These are phyloP conservation scores for Lodderomyces pseudojiufengensis DNA, from an alignment of 1,139 yeast genomes.

Conservation along the genomic window DNA sequence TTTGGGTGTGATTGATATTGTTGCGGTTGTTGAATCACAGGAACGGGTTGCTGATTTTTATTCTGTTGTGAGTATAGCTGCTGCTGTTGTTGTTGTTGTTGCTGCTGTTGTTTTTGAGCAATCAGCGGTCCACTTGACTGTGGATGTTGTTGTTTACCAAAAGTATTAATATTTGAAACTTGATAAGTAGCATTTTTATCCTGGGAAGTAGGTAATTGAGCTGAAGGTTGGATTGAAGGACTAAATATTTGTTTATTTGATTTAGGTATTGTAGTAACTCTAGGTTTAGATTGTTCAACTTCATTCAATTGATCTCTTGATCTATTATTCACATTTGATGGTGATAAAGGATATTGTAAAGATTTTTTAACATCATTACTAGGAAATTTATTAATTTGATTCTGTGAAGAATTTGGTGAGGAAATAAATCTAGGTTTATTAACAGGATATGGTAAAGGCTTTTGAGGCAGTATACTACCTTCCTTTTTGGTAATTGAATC, in stretches of 20 bases:
- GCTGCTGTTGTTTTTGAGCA: conserved; percentile 18
- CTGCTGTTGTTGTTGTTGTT: not conserved
- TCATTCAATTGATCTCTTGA: conserved; percentile 6
- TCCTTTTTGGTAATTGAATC: conserved; percentile 8
- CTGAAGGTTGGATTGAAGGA: not conserved
- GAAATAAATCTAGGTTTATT: conserved; percentile 31
- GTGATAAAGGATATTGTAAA: conserved; percentile 15
- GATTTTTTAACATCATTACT: conserved; percentile 8
- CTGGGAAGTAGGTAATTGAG: too few relatives aligned
- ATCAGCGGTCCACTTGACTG: conserved; percentile 6
- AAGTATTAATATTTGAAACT: too few relatives aligned
- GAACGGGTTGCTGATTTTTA: conserved; percentile 4
- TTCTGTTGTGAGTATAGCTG: conserved; percentile 5
- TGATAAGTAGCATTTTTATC: too few relatives aligned
- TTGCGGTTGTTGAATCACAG: conserved; percentile 7
- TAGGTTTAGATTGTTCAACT: conserved; percentile 4
- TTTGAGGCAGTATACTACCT: conserved; percentile 3
- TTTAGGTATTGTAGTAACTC: not conserved
- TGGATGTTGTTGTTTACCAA: conserved; percentile 3
- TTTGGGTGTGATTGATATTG: conserved; percentile 7
- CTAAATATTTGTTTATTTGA: conserved; percentile 1
- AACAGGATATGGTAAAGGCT: conserved; percentile 9
- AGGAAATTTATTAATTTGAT: conserved; percentile 19
- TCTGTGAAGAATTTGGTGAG: conserved; percentile 36
- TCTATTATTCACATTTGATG: conserved; percentile 1